Base-by-base conservation (phyloP, 2,329 filamentous ascomycete genomes). In the Ceratocystis eucalypticola region DNA sequence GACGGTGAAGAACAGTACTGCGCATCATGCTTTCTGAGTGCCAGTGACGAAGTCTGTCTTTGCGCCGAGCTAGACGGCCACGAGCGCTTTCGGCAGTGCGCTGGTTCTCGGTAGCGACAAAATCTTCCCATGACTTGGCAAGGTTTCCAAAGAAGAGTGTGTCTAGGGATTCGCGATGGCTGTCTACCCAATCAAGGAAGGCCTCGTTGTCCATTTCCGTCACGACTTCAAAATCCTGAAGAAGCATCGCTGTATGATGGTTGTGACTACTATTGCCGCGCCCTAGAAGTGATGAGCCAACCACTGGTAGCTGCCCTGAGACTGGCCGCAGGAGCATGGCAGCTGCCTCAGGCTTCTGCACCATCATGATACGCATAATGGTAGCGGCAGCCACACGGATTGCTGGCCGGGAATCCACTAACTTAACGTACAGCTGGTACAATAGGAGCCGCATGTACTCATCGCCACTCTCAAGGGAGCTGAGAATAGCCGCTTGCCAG, bases 401-500 rank as follows among this genome's bases (percentile, higher is more conserved):
- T 1, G 82, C 76, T 37, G 82, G 78, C 64, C 87, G 81, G 0
- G 82, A 77, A 65, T 91, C 91, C 6, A 94, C 85, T 45, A 97
- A 80, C 74, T 95, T 96, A 6, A 87, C 86, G 74, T 97, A 99
- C 2, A 99, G 84, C 68, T 96, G 85, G 72, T 96, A 97, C 80
- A 91, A 96, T 53, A 97, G 84, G 44, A 96, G 80, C 69, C 88
- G 88, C 71, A 96, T 82, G 72, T 89, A 89, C 8, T 90, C 86
- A n/a, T 89, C 84, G 57, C 96, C 91, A 5, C 83, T 80, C 2
- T 89, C 88, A 17, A 94, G 84, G 3, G 87, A 85, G 1, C 86
- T 87, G 17, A 99, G 79, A 17, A 99, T 85, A 20, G 96, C 89
- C 22, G 90, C 91, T 74, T 97, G 94, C 94, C 94, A 99, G 74